Evolutionary conservation across 257 asterid species (phyloP), one percentile per base, ranked within the genome.

Genomic region (Rhazya stricta): DNA sequence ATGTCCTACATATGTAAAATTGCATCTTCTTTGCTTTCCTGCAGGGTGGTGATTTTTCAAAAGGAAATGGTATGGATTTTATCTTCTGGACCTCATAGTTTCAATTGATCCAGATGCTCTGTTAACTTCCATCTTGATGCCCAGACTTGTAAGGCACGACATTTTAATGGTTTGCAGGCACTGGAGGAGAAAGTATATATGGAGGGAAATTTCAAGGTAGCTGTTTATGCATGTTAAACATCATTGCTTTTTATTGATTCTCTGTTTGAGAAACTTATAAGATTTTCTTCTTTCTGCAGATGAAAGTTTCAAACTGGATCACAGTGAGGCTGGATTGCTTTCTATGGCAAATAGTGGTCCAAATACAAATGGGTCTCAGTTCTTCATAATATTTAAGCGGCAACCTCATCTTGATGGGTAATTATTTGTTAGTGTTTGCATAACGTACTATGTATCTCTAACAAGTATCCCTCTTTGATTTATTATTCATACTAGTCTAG

Each of bases 261-360:
- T 75, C 21, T 69, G 57, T 23, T 36, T 32, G 58, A 71, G 69
- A 16, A 27, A 61, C 41, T 79, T 76, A 75, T 32, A 45, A 30
- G 57, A 46, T 67, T 23, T 9, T 12, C 15, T 41, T 29, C 16
- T n/a, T 57, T 30, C 30, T 16, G 37, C 89, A 95, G 99, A 95
- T 86, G 99, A 95, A 81, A 92, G 91, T 85, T 95, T 95, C 83
- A 86, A 84, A 86, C 80, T 95, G 79, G 86, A 83, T 51, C 99
- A 95, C 69, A 81, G 76, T 9, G 94, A 63, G 79, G 88, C 92
- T 48, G 97, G 99, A 79, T 74, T 92, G 72, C 96, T 95, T 78
- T 92, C 97, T n/a, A 95, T 95, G 99, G 99, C 99, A 76, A 95
- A 95, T 86, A 81, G 92, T 65, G 98, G 99, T 21, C 93, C 96